Conservation (phyloP, 352 stramenopile species). For the Thalassiosira exigua region DNA sequence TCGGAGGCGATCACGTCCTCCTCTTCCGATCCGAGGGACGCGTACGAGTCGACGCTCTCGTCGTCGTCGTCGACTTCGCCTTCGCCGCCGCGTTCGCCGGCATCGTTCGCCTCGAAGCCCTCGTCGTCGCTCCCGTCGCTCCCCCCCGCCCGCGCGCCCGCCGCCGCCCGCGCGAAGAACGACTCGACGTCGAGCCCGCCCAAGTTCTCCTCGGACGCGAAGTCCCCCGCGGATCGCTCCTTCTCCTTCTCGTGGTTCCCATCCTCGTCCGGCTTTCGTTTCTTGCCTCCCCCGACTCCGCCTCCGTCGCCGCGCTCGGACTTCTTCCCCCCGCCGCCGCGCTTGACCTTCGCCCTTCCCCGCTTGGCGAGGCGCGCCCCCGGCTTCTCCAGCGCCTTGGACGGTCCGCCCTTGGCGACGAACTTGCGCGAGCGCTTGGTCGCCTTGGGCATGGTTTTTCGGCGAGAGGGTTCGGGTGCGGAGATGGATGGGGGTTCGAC, state of each 20-base stretch:
- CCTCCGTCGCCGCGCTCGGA: conserved; percentile 4
- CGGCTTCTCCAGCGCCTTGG: conserved; percentile 58
- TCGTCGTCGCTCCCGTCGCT: conserved; percentile 28
- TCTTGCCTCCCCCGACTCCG: background rate
- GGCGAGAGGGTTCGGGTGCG: too few species aligned
- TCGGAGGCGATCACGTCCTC: conserved; percentile 75
- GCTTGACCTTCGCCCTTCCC: conserved; percentile 62
- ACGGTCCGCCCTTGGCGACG: conserved; percentile 67
- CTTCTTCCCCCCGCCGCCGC: conserved; percentile 19
- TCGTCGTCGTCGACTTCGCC: conserved; percentile 26
- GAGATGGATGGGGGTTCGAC: too few species aligned
- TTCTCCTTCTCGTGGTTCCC: conserved; percentile 42
- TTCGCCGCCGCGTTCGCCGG: conserved; percentile 22
- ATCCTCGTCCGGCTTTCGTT: background rate
- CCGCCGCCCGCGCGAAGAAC: conserved; percentile 72
- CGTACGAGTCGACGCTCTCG: conserved; percentile 40
- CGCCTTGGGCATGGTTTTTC: conserved; percentile 76
- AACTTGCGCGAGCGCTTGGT: conserved; percentile 81
- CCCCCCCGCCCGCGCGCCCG: conserved; percentile 27
- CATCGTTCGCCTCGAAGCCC: conserved; percentile 38
- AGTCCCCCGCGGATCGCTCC: conserved; percentile 63
- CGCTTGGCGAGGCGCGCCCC: conserved; percentile 71
- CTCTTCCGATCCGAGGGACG: conserved; percentile 70
- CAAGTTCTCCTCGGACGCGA: conserved; percentile 66
- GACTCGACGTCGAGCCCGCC: conserved; percentile 78